phyloP scores from a whole-genome alignment of 768 basidiomycete species.

The Collybia sordida region DNA sequence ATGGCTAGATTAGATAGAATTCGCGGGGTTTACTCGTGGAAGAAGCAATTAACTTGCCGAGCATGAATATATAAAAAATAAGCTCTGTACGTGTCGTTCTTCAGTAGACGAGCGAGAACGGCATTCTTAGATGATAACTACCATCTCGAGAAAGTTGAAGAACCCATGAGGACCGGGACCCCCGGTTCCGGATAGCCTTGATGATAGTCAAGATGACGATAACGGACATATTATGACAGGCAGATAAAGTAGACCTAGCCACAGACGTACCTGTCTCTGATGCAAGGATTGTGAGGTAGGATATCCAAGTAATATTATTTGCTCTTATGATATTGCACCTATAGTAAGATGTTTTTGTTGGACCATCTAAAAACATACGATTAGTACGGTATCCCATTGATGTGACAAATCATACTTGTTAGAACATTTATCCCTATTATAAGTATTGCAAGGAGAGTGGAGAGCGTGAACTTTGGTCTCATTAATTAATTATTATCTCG shows the following conservation, averaged over 20 bases:
- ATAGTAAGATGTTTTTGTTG: no score
- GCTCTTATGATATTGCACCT: neutral
- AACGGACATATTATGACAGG: neutral
- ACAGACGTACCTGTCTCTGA: constrained; percentile 2
- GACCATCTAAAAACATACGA: no score
- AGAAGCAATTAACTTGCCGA: constrained; percentile 6
- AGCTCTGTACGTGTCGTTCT: neutral
- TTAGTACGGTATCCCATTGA: no score
- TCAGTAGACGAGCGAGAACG: neutral
- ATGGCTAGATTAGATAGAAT: no score
- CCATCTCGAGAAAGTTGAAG: constrained; percentile 3
- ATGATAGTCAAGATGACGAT: constrained; percentile 5
- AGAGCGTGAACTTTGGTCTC: no score
- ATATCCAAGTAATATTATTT: neutral
- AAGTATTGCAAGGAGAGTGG: no score
- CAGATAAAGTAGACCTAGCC: neutral
- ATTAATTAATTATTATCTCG: neutral
- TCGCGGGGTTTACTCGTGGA: no score
- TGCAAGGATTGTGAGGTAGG: neutral
- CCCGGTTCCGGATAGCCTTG: neutral
- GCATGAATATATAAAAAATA: constrained; percentile 6
- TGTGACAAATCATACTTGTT: no score
- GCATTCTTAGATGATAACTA: neutral
- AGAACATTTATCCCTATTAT: no score
- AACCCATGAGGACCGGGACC: constrained; percentile 3